These are phyloP conservation scores for Populus hybrid DNA, from an alignment of 441 rosid species.

Conservation along the genomic window DNA sequence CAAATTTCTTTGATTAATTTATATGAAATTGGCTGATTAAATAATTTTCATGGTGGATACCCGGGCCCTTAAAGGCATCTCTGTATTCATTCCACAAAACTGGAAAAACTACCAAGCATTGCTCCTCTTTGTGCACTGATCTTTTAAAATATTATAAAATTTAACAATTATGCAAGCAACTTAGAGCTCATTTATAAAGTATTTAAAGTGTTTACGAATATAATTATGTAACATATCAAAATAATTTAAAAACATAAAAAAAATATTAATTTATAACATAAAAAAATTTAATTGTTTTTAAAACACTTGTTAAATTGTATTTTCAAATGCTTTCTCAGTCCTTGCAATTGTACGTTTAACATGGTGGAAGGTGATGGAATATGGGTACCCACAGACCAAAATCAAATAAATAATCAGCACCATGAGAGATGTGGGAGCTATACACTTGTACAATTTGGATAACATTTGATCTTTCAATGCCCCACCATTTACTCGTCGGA, in stretches of 20 bases:
- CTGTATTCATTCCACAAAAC: not conserved
- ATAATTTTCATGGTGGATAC: no score
- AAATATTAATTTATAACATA: no score
- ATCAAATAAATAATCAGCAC: not conserved
- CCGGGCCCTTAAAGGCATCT: no score
- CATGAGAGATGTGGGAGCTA: not conserved
- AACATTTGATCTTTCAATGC: not conserved
- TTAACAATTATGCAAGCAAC: not conserved
- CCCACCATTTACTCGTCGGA: not conserved
- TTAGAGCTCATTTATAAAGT: no score
- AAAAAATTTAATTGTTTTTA: no score
- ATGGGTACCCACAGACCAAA: not conserved
- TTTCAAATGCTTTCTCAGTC: not conserved
- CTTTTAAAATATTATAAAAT: not conserved
- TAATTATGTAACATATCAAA: no score
- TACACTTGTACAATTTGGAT: not conserved
- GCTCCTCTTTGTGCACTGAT: not conserved
- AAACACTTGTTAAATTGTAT: no score
- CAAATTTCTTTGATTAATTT: not conserved
- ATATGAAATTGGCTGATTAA: no score
- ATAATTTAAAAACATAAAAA: no score
- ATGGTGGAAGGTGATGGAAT: constrained; percentile 14
- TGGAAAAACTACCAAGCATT: not conserved
- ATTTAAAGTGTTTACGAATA: no score
- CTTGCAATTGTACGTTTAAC: not conserved